Conservation (phyloP, 805 yeast species). For the Yamadazyma scolyti region DNA sequence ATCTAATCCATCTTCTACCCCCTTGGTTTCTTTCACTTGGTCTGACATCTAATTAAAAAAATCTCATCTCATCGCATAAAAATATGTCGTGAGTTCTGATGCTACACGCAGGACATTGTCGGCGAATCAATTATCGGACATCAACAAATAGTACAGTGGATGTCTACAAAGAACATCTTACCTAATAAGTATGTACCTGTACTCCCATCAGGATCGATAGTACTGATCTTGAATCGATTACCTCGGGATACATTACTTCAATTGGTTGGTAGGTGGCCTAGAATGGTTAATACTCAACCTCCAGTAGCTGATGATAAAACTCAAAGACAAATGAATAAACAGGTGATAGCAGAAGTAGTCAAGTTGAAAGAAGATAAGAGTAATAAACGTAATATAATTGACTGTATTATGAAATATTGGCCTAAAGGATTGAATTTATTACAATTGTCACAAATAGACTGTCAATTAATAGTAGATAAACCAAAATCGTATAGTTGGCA, state of each 20-base stretch:
- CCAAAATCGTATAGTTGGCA: slow-evolving; percentile 48
- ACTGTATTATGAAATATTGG: slow-evolving; percentile 51
- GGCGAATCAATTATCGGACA: no score
- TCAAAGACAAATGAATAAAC: slow-evolving; percentile 20
- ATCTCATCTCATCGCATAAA: slow-evolving; percentile 2
- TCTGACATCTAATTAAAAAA: slow-evolving; percentile 1
- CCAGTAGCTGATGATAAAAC: slow-evolving; percentile 10
- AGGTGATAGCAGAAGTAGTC: slow-evolving; percentile 14
- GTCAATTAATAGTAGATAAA: slow-evolving; percentile 58
- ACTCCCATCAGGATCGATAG: slow-evolving; percentile 17
- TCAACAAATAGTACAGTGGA: not conserved
- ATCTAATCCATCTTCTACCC: slow-evolving; percentile 37
- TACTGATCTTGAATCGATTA: slow-evolving; percentile 20
- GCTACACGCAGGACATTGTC: no score
- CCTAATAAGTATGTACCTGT: slow-evolving; percentile 40
- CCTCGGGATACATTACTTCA: slow-evolving; percentile 31
- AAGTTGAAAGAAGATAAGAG: slow-evolving; percentile 8
- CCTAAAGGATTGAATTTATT: slow-evolving; percentile 54
- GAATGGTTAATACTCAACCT: slow-evolving; percentile 26
- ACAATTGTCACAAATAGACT: slow-evolving; percentile 70
- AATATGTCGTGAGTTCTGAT: no score
- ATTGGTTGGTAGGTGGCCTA: slow-evolving; percentile 32
- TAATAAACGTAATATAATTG: slow-evolving; percentile 34
- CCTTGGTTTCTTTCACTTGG: not conserved
- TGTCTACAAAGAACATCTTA: slow-evolving; percentile 19